Evolutionary conservation across 441 rosid species (phyloP).

Genomic region (Populus hybrid): DNA sequence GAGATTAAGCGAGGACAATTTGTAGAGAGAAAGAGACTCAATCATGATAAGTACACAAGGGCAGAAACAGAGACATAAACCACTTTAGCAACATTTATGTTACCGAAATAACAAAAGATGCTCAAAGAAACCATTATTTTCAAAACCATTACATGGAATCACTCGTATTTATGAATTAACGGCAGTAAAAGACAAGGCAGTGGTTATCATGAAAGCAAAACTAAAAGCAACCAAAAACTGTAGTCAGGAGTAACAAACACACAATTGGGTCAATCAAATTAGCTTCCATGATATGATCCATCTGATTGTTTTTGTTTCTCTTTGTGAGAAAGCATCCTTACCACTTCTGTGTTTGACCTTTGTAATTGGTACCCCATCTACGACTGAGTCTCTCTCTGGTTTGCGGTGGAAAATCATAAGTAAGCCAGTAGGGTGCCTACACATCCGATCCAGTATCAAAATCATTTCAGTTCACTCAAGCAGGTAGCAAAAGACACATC

Average conservation of each 20-base stretch:
- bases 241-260: not conserved
- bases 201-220: not conserved
- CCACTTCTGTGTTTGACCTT: constrained; percentile 99
- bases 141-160: not conserved
- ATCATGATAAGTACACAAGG: not conserved
- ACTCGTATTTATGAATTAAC: not conserved
- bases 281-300: not conserved
- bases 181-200: not conserved
- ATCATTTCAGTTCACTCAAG: constrained; percentile 20
- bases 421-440: constrained; percentile 82
- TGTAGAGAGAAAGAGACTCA: not conserved
- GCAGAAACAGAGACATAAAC: not conserved
- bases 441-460: constrained; percentile 9
- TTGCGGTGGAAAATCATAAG: constrained; percentile 80
- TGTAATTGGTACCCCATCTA: constrained; percentile 85
- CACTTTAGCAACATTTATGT: not conserved
- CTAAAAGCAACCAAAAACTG: not conserved
- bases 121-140: not conserved
- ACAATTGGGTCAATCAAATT: not conserved
- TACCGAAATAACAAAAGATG: not conserved
- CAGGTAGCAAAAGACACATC: not conserved
- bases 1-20: not conserved
- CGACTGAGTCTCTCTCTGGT: constrained; percentile 66
- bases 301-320: not conserved
- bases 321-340: constrained; percentile 18